Evolutionary conservation across 2,329 filamentous ascomycete species (phyloP).

Genomic region (Penicillium sp.): DNA sequence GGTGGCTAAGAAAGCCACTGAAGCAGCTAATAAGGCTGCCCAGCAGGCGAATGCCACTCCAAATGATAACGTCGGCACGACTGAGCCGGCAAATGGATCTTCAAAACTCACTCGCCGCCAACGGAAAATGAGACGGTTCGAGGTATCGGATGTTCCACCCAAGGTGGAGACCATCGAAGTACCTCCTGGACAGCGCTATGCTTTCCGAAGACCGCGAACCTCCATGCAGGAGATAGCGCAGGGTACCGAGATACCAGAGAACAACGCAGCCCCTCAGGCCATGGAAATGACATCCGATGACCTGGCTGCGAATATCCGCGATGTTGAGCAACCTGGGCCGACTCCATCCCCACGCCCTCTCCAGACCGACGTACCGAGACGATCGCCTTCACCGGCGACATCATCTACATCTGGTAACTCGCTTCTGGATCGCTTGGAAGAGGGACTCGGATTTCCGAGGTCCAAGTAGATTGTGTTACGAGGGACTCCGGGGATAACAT

Average conservation of each 20-base stretch:
- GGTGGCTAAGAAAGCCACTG: constrained; percentile 1
- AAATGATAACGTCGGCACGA: too few species aligned
- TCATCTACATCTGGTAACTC: constrained; percentile 14
- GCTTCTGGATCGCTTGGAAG: constrained; percentile 18
- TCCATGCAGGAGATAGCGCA: not conserved
- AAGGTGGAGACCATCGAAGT: too few species aligned
- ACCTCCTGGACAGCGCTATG: not conserved
- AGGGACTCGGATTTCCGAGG: constrained; percentile 19
- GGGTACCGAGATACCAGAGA: too few species aligned
- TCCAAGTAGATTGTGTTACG: too few species aligned
- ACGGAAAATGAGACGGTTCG: constrained; percentile 14
- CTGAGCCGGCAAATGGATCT: too few species aligned
- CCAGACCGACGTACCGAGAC: not conserved
- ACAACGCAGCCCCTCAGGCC: too few species aligned
- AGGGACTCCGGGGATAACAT: too few species aligned
- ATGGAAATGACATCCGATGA: too few species aligned
- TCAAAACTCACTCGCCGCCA: constrained; percentile 1
- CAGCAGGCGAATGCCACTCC: not conserved
- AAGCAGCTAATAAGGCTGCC: not conserved
- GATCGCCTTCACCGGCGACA: constrained; percentile 9
- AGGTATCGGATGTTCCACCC: too few species aligned
- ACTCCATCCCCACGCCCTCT: not conserved
- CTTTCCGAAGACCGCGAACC: not conserved
- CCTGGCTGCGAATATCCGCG: too few species aligned
- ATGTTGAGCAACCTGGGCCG: too few species aligned